Percentiles rank a stretch among this genome's conserved stretches.
These are phyloP conservation scores for Fusarium sp. DNA, from an alignment of 2,329 filamentous ascomycete genomes.

Conservation along the genomic window DNA sequence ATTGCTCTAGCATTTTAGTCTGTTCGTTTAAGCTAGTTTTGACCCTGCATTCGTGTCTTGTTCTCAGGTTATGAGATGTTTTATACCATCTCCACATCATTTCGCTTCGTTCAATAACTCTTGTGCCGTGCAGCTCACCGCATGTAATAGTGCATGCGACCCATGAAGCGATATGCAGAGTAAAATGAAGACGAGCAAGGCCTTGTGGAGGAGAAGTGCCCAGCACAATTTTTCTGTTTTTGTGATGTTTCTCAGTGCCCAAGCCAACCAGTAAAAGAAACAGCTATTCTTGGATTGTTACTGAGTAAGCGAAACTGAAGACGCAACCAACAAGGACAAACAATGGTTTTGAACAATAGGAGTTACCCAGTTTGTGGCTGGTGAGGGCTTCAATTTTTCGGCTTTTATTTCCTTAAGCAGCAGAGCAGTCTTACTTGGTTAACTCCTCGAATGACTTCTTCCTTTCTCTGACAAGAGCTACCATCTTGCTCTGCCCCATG, in stretches of 20 bases:
- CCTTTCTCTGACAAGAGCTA: constrained; percentile 3
- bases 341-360: constrained; percentile 24
- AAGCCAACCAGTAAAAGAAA: neutral
- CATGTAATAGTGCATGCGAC: constrained; percentile 27
- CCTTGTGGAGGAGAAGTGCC: neutral
- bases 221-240: constrained; percentile 14
- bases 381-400: constrained; percentile 18
- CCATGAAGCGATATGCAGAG: constrained; percentile 37
- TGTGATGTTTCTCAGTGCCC: neutral
- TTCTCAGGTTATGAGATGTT: constrained; percentile 8
- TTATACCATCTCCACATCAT: constrained; percentile 37
- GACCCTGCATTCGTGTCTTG: constrained; percentile 17
- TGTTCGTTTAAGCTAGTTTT: neutral
- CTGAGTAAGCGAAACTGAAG: constrained; percentile 5
- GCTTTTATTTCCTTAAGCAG: neutral
- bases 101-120: constrained; percentile 33
- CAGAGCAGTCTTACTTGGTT: neutral
- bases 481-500: constrained; percentile 20
- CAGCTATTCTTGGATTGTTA: constrained; percentile 10
- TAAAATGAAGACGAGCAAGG: constrained; percentile 38
- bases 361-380: constrained; percentile 21
- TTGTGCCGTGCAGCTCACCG: constrained; percentile 36
- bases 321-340: constrained; percentile 18
- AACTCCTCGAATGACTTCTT: constrained; percentile 1
- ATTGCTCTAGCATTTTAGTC: neutral